phyloP scores from a whole-genome alignment of 176 grass and related monocot species.

The Saccharum officinarum region DNA sequence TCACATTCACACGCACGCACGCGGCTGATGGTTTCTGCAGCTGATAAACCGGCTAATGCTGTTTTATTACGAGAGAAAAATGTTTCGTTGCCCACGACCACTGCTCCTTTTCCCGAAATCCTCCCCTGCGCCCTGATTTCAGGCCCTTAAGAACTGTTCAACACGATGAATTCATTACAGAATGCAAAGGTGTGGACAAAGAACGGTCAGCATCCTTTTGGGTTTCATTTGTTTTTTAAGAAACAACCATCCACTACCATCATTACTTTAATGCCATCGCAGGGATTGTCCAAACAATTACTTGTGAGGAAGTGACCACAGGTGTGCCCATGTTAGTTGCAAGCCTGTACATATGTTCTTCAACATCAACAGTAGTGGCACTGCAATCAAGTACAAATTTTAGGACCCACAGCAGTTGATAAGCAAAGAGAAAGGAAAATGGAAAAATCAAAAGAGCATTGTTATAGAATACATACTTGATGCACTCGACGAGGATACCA shows the following conservation, averaged over 20 bases:
- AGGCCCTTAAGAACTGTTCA: background rate
- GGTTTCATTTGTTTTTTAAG: background rate
- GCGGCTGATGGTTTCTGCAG: no score
- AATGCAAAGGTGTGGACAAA: background rate
- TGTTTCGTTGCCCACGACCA: no score
- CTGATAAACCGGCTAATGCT: no score
- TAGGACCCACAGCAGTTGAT: constrained; percentile 27
- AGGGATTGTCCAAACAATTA: constrained; percentile 21
- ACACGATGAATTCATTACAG: background rate
- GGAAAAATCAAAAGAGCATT: background rate
- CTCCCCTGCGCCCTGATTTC: no score
- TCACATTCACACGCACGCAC: no score
- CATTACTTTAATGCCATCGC: background rate
- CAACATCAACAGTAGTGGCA: constrained; percentile 94
- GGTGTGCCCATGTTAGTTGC: constrained; percentile 87
- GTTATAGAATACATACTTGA: constrained; percentile 53
- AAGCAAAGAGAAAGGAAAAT: background rate
- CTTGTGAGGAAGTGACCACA: constrained; percentile 88
- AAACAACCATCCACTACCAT: background rate
- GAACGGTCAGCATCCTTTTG: background rate
- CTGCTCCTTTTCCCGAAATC: no score
- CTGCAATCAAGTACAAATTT: constrained; percentile 43
- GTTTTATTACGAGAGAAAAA: no score
- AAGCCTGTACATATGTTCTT: constrained; percentile 88
- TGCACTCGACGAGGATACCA: constrained; percentile 88